These are phyloP conservation scores for Microsporum canis DNA, from an alignment of 2,329 filamentous ascomycete species.

Conservation along the genomic window DNA sequence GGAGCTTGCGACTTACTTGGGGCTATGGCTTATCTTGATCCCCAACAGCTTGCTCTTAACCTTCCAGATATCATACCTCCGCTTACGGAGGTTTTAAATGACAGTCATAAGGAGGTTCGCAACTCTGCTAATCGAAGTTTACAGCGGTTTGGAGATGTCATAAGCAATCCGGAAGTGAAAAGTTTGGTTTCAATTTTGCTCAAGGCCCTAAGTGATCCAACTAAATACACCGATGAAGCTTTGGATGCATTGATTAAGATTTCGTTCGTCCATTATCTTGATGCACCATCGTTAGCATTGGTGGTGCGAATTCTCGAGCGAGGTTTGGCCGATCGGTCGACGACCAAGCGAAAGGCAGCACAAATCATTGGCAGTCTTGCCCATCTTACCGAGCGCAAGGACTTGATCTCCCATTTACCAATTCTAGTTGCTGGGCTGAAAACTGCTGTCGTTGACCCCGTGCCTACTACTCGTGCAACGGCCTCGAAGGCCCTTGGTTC, in stretches of 20 bases:
- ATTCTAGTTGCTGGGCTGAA: conserved; percentile 86
- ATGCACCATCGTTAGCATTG: conserved; percentile 86
- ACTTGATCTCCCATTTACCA: conserved; percentile 79
- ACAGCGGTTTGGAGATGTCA: conserved; percentile 96
- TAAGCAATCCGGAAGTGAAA: conserved; percentile 96
- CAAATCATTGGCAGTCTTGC: conserved; percentile 97
- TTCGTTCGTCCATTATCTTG: conserved; percentile 97
- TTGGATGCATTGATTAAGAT: conserved; percentile 92
- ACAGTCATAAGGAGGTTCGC: conserved; percentile 96
- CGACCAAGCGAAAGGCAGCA: conserved; percentile 88
- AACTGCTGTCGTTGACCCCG: conserved; percentile 81
- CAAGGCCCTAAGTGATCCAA: conserved; percentile 93
- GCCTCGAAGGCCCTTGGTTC: conserved; percentile 92
- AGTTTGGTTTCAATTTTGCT: conserved; percentile 79
- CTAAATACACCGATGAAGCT: conserved; percentile 91
- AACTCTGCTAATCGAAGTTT: conserved; percentile 85
- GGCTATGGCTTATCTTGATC: conserved; percentile 97
- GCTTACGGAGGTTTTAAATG: conserved; percentile 83
- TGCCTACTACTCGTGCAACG: conserved; percentile 89
- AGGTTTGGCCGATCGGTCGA: conserved; percentile 78
- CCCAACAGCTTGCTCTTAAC: conserved; percentile 82
- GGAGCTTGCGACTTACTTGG: conserved; percentile 92
- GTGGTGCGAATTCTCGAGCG: conserved; percentile 93
- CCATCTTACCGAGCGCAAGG: conserved; percentile 91
- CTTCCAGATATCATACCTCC: conserved; percentile 95